Conservation (phyloP, 1,139 yeast species). For the Yamadazyma dendronema region DNA sequence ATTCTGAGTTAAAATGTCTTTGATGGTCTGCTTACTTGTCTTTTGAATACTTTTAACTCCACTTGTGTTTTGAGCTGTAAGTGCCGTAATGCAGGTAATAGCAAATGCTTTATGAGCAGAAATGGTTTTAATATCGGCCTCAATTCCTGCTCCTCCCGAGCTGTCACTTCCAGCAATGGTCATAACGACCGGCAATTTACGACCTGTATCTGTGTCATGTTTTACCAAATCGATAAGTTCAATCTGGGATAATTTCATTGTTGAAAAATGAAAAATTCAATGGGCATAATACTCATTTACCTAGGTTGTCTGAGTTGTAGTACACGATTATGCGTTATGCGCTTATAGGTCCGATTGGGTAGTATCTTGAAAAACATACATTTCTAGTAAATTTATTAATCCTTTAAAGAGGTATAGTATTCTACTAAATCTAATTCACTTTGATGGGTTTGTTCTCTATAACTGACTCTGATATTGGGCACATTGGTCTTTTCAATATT, state of each 20-base stretch:
- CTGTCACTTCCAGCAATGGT: constrained; percentile 84
- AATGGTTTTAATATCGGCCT: constrained; percentile 86
- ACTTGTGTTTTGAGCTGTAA: constrained; percentile 79
- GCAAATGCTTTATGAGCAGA: constrained; percentile 80
- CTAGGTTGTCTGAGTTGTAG: neutral
- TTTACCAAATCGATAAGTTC: neutral
- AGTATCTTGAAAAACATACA: neutral
- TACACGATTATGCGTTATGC: constrained; percentile 2
- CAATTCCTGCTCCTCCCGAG: constrained; percentile 95
- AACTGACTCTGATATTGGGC: constrained; percentile 81
- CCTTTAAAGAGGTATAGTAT: constrained; percentile 43
- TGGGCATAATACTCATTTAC: neutral
- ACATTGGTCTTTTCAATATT: constrained; percentile 93
- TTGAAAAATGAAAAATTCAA: neutral
- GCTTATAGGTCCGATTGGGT: constrained; percentile 3
- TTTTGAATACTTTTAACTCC: constrained; percentile 55
- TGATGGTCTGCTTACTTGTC: constrained; percentile 44
- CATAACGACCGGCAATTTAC: constrained; percentile 44
- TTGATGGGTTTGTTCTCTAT: constrained; percentile 74
- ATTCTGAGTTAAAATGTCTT: constrained; percentile 50
- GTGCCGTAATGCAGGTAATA: constrained; percentile 73
- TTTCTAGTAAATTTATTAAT: neutral
- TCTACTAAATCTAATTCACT: constrained; percentile 75
- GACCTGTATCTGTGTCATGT: neutral
- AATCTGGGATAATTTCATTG: neutral